Base-by-base conservation (phyloP, 23 red algal genomes). In the Gracilaria gracilis region DNA sequence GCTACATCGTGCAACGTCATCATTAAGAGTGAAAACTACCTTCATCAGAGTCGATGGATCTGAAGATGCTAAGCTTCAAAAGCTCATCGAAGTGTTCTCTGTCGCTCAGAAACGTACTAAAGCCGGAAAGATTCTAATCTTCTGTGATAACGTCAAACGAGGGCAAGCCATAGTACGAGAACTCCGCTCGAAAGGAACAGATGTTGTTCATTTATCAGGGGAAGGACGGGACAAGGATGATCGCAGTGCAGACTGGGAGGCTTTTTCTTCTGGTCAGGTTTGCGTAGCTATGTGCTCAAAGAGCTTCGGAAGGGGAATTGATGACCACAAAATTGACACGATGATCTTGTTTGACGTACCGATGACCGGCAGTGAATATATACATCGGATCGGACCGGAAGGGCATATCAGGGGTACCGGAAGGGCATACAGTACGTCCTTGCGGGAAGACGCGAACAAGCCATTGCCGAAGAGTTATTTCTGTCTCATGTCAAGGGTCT, bases 311-410 rank as follows among this genome's bases (percentile, higher is more conserved):
- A 50, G 93, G 6, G 93, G 93, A 33, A 72, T 95, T 24, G 93
- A 95, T 75, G 31, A 86, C 58, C 65, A 65, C 1, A 59, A 76
- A 25, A 59, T 95, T 44, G 20, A 61, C 17, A 55, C 48, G 8
- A 83, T 95, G 57, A 72, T 95, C 25, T 40, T 95, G 42, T 57
- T 83, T 11, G 93, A 95, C 44, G 88, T 95, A 31, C 93, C 93
- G 42, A 73, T 67, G 59, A 89, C 84, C 7, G 83, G 87, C 29
- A 57, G 61, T 3, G 89, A 92, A 72, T 95, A 95, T 57, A 39
- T 95, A 59, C 93, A 95, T 73, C 86, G 93, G n/a, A 76, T 95
- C 6, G 93, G 93, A 44, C 67, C 87, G 31, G n/a, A n/a, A n/a
- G n/a, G n/a, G n/a, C n/a, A n/a, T n/a, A 72, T 95, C 37, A 86